Evolutionary conservation across 2,329 filamentous ascomycete species (phyloP), one percentile per base, ranked within the genome.

Genomic region (Fusarium beomiforme): DNA sequence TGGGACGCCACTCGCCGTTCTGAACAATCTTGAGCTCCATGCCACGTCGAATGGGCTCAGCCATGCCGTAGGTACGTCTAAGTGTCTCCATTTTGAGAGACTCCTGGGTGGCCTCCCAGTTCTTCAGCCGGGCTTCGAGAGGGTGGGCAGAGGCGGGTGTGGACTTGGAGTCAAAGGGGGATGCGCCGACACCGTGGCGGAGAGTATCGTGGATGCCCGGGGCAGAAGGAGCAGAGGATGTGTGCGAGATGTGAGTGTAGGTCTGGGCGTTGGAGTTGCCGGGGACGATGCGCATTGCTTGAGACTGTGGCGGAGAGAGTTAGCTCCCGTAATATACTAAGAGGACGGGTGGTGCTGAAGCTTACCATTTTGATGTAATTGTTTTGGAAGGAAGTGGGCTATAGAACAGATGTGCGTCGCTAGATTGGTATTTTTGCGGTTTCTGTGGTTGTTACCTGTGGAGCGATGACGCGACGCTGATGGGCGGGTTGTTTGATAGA

Each of bases 21-120:
- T 89, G 85, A 21, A 93, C 91, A 79, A 97, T 95, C 88, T 94
- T 93, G 81, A 97, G 87, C 86, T 99, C 96, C 96, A 99, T 98
- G 68, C 92, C 93, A 59, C 95, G 90, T 62, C 94, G 90, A 77
- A 98, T 90, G 6, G 96, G 96, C 88, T 98, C 96, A 29, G 93
- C 93, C 77, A 98, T 91, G 72, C 96, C 96, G 81, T 94, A 98
- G 49, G 93, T 91, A 73, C 94, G 92, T 72, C 94, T 91, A 77
- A 98, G 89, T 56, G 90, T 88, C 84, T 95, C 91, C 93, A 97
- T 96, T 83, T 97, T 96, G 80, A 97, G 83, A 36, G 85, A 81
- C 77, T 97, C 92, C 84, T 98, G 95, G 43, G 95, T 97, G 64
- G 91, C 87, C 83, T 95, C 93, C 96, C 96, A 99, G 79, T 91